Evolutionary conservation across 352 stramenopile genomes (phyloP).

Genomic region (Elongisporangium anandrum): DNA sequence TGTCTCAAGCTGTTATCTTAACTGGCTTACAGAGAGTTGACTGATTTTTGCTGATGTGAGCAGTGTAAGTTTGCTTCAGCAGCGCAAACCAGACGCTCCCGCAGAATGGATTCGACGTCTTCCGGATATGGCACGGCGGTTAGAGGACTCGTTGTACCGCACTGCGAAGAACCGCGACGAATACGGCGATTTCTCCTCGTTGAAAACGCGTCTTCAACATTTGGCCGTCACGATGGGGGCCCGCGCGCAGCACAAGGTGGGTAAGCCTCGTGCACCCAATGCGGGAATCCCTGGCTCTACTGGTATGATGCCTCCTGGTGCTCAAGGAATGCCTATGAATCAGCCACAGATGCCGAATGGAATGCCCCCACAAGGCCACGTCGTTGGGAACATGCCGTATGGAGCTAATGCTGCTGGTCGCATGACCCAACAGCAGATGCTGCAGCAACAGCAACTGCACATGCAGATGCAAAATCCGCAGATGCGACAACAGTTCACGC

Average conservation of each 20-base stretch:
- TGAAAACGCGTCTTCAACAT: conserved; percentile 96
- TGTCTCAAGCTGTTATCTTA: conserved; percentile 1
- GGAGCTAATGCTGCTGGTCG: conserved; percentile 38
- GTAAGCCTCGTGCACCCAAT: conserved; percentile 38
- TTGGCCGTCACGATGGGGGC: conserved; percentile 91
- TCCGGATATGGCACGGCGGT: conserved; percentile 96
- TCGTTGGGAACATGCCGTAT: conserved; percentile 72
- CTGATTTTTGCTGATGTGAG: conserved; percentile 5
- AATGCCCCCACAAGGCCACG: conserved; percentile 57
- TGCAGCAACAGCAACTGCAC: conserved; percentile 73
- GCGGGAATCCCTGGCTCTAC: conserved; percentile 24
- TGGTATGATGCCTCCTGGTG: conserved; percentile 24
- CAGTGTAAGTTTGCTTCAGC: conserved; percentile 93
- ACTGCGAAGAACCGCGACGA: conserved; percentile 91
- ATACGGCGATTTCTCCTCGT: conserved; percentile 94
- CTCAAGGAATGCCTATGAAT: conserved; percentile 47
- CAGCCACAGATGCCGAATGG: conserved; percentile 19
- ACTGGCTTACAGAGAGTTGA: not conserved
- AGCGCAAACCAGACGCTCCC: conserved; percentile 95
- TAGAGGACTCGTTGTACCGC: conserved; percentile 97
- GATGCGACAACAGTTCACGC: conserved; percentile 75
- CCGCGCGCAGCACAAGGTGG: conserved; percentile 74
- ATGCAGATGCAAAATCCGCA: conserved; percentile 84
- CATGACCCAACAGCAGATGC: conserved; percentile 79
- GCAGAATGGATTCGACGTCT: conserved; percentile 97